phyloP scores from a whole-genome alignment of 2,329 filamentous ascomycete species.

The Dothiorella sarmentorum region DNA sequence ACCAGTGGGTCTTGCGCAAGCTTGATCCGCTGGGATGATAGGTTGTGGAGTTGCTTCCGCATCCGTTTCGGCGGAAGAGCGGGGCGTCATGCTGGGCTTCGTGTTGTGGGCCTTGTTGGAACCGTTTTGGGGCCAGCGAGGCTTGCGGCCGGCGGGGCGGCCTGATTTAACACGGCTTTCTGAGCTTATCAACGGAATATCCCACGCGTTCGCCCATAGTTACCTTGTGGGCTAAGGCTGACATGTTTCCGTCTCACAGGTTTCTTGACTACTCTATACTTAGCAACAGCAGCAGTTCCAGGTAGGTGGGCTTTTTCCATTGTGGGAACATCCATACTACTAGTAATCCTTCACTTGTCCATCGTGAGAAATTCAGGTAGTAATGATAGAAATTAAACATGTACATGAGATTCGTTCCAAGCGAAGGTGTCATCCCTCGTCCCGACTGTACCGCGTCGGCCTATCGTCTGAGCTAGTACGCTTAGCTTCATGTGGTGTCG shows the following conservation, averaged over 20 bases:
- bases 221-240: constrained; percentile 6
- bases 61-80: constrained; percentile 24
- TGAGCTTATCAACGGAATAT: no score
- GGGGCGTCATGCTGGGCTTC: constrained; percentile 57
- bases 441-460: not conserved
- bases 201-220: no score
- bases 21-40: constrained; percentile 54
- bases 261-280: not conserved
- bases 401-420: not conserved
- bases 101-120: constrained; percentile 32
- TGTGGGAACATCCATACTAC: no score
- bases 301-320: not conserved
- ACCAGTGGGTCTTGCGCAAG: constrained; percentile 43
- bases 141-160: constrained; percentile 57
- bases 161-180: constrained; percentile 68
- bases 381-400: constrained; percentile 5
- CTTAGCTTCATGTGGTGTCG: not conserved
- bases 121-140: constrained; percentile 44
- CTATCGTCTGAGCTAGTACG: not conserved
- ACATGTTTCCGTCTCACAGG: not conserved
- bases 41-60: constrained; percentile 67
- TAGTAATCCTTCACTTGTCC: not conserved
- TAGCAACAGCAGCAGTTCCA: not conserved
- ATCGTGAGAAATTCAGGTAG: not conserved
- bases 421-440: not conserved